Conservation (phyloP, 129 eudicot genomes). For the Tagetes erecta region DNA sequence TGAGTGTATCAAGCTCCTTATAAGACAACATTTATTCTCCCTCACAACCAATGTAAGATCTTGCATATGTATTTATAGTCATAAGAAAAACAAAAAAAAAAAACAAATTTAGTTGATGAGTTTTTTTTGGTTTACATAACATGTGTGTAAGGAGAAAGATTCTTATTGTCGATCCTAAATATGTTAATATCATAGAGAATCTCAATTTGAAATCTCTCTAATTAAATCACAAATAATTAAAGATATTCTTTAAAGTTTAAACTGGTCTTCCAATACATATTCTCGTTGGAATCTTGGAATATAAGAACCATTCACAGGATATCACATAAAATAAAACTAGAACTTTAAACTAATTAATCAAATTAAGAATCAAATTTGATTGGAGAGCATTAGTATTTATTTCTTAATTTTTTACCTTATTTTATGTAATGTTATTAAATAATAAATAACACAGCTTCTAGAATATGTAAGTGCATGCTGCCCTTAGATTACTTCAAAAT, state of each 20-base stretch:
- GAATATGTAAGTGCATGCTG: not conserved
- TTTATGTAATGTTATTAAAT: not conserved
- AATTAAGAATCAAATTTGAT: not conserved
- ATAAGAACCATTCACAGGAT: not conserved
- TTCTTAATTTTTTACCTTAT: not conserved
- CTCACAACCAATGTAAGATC: no score
- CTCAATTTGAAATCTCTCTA: conserved; percentile 1
- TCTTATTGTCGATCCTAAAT: not conserved
- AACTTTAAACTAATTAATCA: not conserved
- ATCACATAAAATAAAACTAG: not conserved
- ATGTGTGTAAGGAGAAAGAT: not conserved
- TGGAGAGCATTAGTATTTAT: not conserved
- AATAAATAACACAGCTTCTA: not conserved
- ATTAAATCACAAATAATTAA: not conserved
- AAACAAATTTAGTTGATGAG: no score
- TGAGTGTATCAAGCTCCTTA: no score
- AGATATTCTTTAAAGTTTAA: not conserved
- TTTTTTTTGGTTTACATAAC: no score
- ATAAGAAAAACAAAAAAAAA: no score
- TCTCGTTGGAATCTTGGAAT: not conserved
- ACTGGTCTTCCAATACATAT: not conserved
- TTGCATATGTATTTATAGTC: no score
- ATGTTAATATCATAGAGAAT: conserved; percentile 1
- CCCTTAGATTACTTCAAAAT: not conserved
- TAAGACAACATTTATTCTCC: no score